Evolutionary conservation across 2,329 filamentous ascomycete genomes (phyloP).

Genomic region (Chalaropsis ovoidea): DNA sequence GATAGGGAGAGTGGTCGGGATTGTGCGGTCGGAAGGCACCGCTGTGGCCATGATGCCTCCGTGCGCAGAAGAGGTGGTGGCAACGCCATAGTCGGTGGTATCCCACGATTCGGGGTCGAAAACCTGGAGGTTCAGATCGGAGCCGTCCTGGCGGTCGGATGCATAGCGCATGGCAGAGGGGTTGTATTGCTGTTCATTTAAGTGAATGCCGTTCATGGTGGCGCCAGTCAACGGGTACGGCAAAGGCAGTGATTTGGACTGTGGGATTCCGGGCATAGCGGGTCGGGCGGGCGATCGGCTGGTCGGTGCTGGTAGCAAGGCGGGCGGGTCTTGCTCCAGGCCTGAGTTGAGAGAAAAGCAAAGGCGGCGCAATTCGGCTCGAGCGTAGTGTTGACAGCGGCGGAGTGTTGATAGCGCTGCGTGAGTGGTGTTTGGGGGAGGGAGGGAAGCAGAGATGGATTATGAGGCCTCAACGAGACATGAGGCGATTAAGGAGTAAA

Average conservation of each 20-base stretch:
- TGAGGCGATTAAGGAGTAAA: neutral
- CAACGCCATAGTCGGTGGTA: neutral
- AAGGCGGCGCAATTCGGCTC: conserved; percentile 10
- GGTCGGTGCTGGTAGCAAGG: neutral
- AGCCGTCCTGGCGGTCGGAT: conserved; percentile 9
- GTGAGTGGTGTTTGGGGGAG: neutral
- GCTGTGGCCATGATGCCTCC: conserved; percentile 6
- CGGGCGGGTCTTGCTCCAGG: neutral
- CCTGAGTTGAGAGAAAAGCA: neutral
- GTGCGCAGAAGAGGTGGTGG: conserved; percentile 5
- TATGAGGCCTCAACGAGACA: neutral
- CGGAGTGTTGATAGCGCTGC: neutral
- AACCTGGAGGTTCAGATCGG: conserved; percentile 15
- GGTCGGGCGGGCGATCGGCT: neutral
- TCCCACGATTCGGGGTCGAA: conserved; percentile 14
- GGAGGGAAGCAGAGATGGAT: neutral
- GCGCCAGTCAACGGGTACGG: conserved; percentile 1
- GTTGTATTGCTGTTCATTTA: conserved; percentile 10
- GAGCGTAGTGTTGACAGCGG: conserved; percentile 9
- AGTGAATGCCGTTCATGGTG: conserved; percentile 4
- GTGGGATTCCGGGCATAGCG: conserved; percentile 16
- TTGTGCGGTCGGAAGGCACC: neutral
- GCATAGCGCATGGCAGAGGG: conserved; percentile 16
- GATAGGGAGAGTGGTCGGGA: conserved; percentile 18
- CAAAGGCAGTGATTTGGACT: conserved; percentile 20